Evolutionary conservation across 1,139 yeast species (phyloP).

Genomic region (Debaryomyces coudertii): DNA sequence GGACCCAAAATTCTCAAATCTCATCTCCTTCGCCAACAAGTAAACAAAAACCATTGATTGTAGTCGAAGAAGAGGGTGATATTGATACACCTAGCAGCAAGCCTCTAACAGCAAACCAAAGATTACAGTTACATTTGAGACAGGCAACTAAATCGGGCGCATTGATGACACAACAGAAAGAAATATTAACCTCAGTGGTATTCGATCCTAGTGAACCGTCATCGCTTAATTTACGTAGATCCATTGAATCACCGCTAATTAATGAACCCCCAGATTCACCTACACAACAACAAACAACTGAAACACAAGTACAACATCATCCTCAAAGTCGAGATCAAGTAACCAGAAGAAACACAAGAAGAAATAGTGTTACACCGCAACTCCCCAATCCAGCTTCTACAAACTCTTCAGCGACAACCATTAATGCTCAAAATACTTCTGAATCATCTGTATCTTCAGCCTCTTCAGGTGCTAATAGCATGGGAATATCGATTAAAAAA

Average conservation of each 20-base stretch:
- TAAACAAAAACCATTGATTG: conserved; percentile 21
- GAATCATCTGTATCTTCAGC: conserved; percentile 12
- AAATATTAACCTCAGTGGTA: conserved; percentile 37
- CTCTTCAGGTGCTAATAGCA: conserved; percentile 13
- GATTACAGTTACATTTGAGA: conserved; percentile 44
- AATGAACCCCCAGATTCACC: conserved; percentile 11
- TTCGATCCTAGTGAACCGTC: conserved; percentile 48
- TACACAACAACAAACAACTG: conserved; percentile 9
- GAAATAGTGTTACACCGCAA: conserved; percentile 30
- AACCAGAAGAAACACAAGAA: conserved; percentile 37
- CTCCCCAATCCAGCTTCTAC: conserved; percentile 15
- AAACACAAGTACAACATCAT: not conserved
- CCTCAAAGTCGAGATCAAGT: conserved; percentile 32
- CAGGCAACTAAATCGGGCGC: conserved; percentile 45
- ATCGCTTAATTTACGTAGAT: conserved; percentile 19
- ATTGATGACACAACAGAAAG: conserved; percentile 45
- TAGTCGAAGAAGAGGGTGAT: conserved; percentile 27
- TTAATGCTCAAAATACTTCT: conserved; percentile 8
- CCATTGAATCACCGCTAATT: conserved; percentile 2
- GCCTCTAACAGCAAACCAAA: conserved; percentile 40
- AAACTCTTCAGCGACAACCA: conserved; percentile 13
- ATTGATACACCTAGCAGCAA: conserved; percentile 12
- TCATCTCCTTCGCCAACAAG: conserved; percentile 17
- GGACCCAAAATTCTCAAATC: not conserved
- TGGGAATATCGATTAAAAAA: conserved; percentile 29